phyloP scores from a whole-genome alignment of 345 rosid genomes.

The Citrus australasica region DNA sequence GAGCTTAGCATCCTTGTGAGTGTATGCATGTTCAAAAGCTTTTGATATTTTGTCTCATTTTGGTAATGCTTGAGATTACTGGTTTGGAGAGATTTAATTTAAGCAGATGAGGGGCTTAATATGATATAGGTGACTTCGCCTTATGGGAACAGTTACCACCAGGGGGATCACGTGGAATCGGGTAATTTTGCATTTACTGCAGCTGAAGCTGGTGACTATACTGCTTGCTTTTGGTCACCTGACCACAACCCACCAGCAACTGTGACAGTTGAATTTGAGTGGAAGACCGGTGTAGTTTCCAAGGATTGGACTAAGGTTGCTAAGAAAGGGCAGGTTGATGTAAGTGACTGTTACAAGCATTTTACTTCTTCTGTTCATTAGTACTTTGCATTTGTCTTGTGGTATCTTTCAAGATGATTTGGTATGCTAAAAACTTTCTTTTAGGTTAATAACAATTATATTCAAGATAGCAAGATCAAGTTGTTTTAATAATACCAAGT shows the following conservation, averaged over 20 bases:
- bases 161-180: conserved; percentile 49
- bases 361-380: background rate
- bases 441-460: background rate
- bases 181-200: conserved; percentile 78
- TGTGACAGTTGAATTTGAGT: conserved; percentile 61
- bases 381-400: background rate
- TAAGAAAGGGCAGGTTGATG: conserved; percentile 67
- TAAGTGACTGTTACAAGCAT: conserved; percentile 14
- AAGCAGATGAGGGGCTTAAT: background rate
- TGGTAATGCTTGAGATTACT: background rate
- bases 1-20: background rate
- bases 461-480: background rate
- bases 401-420: background rate
- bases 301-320: conserved; percentile 77
- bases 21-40: background rate
- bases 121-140: conserved; percentile 59
- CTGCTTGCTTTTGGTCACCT: conserved; percentile 55
- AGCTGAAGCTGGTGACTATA: conserved; percentile 55
- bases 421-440: background rate
- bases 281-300: conserved; percentile 76
- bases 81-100: background rate
- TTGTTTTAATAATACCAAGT: background rate
- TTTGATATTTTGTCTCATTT: background rate
- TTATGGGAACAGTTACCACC: conserved; percentile 49
- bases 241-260: conserved; percentile 31